A percentile compares a stretch with the other conserved stretches of the same genome.
Evolutionary conservation across 352 stramenopile genomes (phyloP).

Genomic region (Pythium vanterpoolii): DNA sequence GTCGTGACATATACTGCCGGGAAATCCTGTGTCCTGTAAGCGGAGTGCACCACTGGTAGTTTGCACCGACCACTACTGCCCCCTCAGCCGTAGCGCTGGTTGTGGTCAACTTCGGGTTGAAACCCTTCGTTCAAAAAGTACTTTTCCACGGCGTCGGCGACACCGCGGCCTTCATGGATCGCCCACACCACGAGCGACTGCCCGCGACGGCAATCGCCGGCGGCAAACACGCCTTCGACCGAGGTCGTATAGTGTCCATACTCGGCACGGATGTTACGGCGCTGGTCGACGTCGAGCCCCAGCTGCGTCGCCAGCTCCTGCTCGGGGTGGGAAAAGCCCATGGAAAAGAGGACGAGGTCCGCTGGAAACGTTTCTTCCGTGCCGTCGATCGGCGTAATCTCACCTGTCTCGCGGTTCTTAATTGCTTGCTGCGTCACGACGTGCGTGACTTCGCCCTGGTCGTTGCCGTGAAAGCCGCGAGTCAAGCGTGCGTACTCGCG

Average conservation of each 20-base stretch:
- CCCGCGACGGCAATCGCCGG: slow-evolving; percentile 95
- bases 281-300: slow-evolving; percentile 90
- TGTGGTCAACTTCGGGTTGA: slow-evolving; percentile 76
- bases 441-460: slow-evolving; percentile 72
- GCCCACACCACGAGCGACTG: slow-evolving; percentile 98
- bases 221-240: slow-evolving; percentile 95
- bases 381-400: slow-evolving; percentile 61
- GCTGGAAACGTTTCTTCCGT: slow-evolving; percentile 93
- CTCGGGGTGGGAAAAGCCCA: slow-evolving; percentile 97
- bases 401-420: slow-evolving; percentile 71
- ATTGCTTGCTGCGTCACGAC: slow-evolving; percentile 50
- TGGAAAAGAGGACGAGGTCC: slow-evolving; percentile 95
- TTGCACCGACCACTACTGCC: too few species aligned
- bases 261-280: slow-evolving; percentile 91
- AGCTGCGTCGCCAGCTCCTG: slow-evolving; percentile 88
- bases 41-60: too few species aligned
- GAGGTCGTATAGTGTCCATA: slow-evolving; percentile 95
- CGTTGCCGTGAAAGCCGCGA: slow-evolving; percentile 79
- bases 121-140: slow-evolving; percentile 80
- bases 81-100: slow-evolving; percentile 77
- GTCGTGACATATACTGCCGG: too few species aligned
- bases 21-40: too few species aligned
- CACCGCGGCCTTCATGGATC: slow-evolving; percentile 96
- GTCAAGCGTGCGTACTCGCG: slow-evolving; percentile 74
- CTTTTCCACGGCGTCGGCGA: slow-evolving; percentile 84